Base-by-base conservation (phyloP, 1,139 yeast genomes). In the Kurtzmaniella natalensis region DNA sequence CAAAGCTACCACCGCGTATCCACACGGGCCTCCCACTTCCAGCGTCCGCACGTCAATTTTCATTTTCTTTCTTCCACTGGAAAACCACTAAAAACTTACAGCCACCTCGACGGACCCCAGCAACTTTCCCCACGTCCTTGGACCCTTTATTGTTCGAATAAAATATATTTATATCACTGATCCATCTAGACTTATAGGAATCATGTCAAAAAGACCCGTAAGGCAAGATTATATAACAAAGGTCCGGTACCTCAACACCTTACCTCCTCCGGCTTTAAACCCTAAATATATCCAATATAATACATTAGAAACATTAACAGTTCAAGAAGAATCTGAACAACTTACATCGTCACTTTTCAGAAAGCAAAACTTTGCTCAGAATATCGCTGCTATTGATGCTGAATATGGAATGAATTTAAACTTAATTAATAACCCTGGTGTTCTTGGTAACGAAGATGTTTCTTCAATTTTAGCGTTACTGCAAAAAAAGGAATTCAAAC, bases 231-330 rank as follows among this genome's bases (percentile, higher is more conserved):
- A 83, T 53, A 81, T 92, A 38, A 94, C 95, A 37, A 82, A 85
- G 47, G 78, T 85, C 36, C 76, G 95, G 51, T 92, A 88, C 56
- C 78, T 78, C 41, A 92, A 92, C 55, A 85, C 79, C 50, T 67
- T 92, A 22, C 98, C 98, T 11, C 92, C 96, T 2, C 97, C 98
- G 8, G 85, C 94, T 17, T 72, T 94, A 43, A 88, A 95, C 35
- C 97, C 99, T 17, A 87, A 85, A 57, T 70, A 88, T 39, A 59
- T 92, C 38, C 75, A 80, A 37, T 72, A 76, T 44, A 55, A 70
- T 59, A 53, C 65, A 21, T 64, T 71, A 7, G 66, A 61, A 34
- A 50, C 50, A 24, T 45, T 51, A 29, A 51, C 74, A 11, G 57
- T 67, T 48, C 68, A 47, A 64, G 68, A 50, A 56, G 78, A 74